Evolutionary conservation across 2,329 filamentous ascomycete species (phyloP).

Genomic region (Ceratocystis colombiana): DNA sequence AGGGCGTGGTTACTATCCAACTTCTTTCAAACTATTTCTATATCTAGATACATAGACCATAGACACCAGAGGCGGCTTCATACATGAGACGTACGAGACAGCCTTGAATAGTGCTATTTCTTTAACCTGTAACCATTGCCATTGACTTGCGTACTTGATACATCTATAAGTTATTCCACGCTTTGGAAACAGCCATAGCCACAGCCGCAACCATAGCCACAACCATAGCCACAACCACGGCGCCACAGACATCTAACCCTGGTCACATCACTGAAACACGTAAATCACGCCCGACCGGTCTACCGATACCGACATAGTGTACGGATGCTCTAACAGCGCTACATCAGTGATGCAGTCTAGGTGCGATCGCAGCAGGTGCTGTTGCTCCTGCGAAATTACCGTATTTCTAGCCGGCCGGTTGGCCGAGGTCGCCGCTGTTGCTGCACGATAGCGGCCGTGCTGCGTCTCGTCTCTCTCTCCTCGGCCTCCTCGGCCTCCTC

Average conservation of each 20-base stretch:
- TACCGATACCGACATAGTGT: conserved; percentile 83
- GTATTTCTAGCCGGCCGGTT: conserved; percentile 57
- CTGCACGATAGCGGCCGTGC: conserved; percentile 26
- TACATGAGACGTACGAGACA: too few relatives aligned
- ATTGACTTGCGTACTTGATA: too few relatives aligned
- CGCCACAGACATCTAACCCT: too few relatives aligned
- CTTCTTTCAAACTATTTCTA: too few relatives aligned
- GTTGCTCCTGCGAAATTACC: conserved; percentile 79
- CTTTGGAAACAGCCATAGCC: background rate
- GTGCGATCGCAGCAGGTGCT: conserved; percentile 74
- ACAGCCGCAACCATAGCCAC: background rate
- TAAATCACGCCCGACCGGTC: conserved; percentile 85
- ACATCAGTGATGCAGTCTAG: conserved; percentile 81
- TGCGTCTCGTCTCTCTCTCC: conserved; percentile 7
- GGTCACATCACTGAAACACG: conserved; percentile 49
- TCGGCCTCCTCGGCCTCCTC: conserved; percentile 31
- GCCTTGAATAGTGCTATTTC: too few relatives aligned
- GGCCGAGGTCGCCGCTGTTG: conserved; percentile 21
- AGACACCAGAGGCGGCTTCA: too few relatives aligned
- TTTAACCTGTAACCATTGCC: too few relatives aligned
- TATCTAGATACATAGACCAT: too few relatives aligned
- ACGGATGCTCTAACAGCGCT: conserved; percentile 77
- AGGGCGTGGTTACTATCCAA: too few relatives aligned
- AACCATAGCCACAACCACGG: background rate
- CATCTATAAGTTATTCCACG: too few relatives aligned